Percentiles rank a stretch among this genome's conserved stretches.
Conservation (phyloP, 2,329 filamentous ascomycete species). For the Amesomyces nigricolor region DNA sequence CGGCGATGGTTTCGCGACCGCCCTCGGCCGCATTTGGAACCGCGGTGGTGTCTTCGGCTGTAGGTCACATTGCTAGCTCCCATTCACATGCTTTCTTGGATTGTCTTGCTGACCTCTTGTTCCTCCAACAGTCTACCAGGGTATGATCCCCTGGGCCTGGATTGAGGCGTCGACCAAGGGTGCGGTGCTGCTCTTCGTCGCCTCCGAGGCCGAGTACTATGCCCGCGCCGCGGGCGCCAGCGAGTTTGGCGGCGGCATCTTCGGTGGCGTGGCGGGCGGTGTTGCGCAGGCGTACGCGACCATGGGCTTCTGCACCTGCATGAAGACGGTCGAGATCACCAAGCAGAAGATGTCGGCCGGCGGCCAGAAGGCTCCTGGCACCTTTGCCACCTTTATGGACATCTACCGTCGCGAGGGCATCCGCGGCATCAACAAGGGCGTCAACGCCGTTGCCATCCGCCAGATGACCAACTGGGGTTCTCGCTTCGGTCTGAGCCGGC, state of each 20-base stretch:
- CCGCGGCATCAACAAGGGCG: conserved; percentile 93
- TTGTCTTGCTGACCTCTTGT: conserved; percentile 25
- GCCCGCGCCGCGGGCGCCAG: conserved; percentile 75
- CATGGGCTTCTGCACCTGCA: conserved; percentile 99
- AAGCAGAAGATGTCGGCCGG: conserved; percentile 87
- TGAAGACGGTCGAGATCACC: conserved; percentile 99
- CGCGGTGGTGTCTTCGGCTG: conserved; percentile 92
- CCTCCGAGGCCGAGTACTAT: conserved; percentile 95
- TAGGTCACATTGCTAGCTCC: conserved; percentile 46
- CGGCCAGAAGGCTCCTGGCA: conserved; percentile 81
- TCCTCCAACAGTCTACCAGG: conserved; percentile 82
- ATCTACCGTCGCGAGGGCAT: conserved; percentile 96
- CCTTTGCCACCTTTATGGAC: conserved; percentile 91
- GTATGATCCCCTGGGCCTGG: conserved; percentile 99
- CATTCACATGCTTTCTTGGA: not conserved
- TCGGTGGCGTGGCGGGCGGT: conserved; percentile 87
- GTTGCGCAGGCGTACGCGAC: conserved; percentile 97
- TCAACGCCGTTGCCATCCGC: conserved; percentile 96
- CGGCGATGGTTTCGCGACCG: conserved; percentile 74
- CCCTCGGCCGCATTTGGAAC: conserved; percentile 83
- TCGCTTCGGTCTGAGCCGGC: conserved; percentile 86
- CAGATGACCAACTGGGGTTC: conserved; percentile 99
- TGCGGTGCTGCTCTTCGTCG: conserved; percentile 97
- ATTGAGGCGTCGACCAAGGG: conserved; percentile 99
- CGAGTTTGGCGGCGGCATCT: conserved; percentile 84